phyloP scores from a whole-genome alignment of 2,329 filamentous ascomycete genomes.

The Fusarium nygamai region DNA sequence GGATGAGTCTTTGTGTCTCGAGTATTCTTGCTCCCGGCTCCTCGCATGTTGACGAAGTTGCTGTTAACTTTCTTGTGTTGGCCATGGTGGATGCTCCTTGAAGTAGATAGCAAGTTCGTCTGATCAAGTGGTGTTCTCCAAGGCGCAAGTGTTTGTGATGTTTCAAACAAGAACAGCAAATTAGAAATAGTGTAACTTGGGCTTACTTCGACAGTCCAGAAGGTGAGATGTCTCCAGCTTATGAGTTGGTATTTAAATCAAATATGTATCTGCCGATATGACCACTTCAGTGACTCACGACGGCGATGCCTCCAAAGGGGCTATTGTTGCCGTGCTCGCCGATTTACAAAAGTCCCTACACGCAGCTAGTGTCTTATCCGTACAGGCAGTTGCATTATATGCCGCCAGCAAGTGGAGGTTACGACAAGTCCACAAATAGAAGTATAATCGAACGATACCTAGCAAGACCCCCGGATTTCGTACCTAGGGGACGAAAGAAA shows the following conservation, averaged over 20 bases:
- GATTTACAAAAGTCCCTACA: conserved; percentile 18
- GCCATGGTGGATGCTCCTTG: conserved; percentile 19
- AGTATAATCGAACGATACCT: background rate
- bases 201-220: background rate
- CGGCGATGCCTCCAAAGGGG: background rate
- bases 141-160: background rate
- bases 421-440: background rate
- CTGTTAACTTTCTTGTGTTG: conserved; percentile 23
- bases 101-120: background rate
- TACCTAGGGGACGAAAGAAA: background rate
- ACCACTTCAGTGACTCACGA: conserved; percentile 11
- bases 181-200: no score
- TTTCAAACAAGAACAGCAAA: background rate
- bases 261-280: background rate
- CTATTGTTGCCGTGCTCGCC: background rate
- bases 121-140: background rate
- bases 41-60: conserved; percentile 39
- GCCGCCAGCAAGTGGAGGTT: background rate
- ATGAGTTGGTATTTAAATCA: background rate
- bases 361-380: conserved; percentile 1
- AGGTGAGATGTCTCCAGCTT: background rate
- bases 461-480: background rate
- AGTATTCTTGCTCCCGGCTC: conserved; percentile 45
- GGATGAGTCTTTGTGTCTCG: conserved; percentile 48
- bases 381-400: conserved; percentile 5